Evolutionary conservation across 169 alveolate species (phyloP), one percentile per base, ranked within the genome.

Genomic region (Blepharisma undulans): DNA sequence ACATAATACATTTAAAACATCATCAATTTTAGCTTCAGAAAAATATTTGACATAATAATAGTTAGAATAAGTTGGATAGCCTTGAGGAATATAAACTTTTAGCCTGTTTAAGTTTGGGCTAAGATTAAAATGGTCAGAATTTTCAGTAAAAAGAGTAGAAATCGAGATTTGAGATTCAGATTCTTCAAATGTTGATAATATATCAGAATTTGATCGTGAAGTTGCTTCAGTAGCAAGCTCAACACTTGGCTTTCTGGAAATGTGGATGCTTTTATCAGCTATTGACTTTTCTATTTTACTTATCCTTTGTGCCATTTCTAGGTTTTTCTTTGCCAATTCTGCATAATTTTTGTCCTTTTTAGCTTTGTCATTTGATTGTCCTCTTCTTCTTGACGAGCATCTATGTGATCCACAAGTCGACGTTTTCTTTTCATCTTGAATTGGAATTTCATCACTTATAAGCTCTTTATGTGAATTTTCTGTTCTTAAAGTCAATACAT

Each of bases 81-180:
- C 89, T 4, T 82, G 89, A 3, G 89, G 89, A 34, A 82, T 30
- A n/a, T 82, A 82, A 60, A 82, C n/a, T 59, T 59, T 82, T 22
- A 82, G 22, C 30, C 78, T 22, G n/a, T 22, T 22, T 25, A 29
- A 29, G 29, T 25, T 25, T 0, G 80, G 80, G 27, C 30, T 36
- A 5, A 21, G 10, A 14, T 32, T 78, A 16, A 74, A 22, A 34
- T n/a, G 32, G 27, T 34, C 36, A 60, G 74, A 48, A 14, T 32
- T n/a, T 36, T 82, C 89, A 21, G 77, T 48, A 60, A 32, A 82
- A 21, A 82, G 34, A 1, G 89, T 82, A 34, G 89, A 82, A 48
- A 82, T 82, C 14, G 89, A 34, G 10, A 82, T 60, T 25, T 8
- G 78, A 32, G 89, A 82, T 48, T 34, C 77, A 29, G 71, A 29